Evolutionary conservation across 352 stramenopile genomes (phyloP).

Genomic region (Paralagenidium karlingii): DNA sequence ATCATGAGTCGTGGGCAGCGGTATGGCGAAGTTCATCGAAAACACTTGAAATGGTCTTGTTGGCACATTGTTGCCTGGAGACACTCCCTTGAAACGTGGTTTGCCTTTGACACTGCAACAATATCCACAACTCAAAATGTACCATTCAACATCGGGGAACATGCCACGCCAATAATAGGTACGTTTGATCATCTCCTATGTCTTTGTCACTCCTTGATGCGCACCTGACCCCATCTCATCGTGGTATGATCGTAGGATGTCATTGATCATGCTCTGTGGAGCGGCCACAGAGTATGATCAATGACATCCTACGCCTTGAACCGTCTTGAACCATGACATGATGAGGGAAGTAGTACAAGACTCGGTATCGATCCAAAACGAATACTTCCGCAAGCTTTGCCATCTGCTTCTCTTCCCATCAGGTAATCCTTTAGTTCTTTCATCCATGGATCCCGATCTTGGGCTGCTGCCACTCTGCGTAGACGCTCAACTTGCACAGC

Average conservation of each 20-base stretch:
- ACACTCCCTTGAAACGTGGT: conserved; percentile 2
- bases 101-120: conserved; percentile 5
- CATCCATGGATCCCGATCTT: too few species aligned
- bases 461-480: neutral
- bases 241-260: too few species aligned
- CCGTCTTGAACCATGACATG: too few species aligned
- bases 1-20: conserved; percentile 7
- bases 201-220: conserved; percentile 4
- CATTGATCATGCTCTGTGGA: too few species aligned
- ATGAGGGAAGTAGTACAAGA: too few species aligned
- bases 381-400: too few species aligned
- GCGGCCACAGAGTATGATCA: too few species aligned
- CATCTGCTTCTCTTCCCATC: too few species aligned
- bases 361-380: too few species aligned
- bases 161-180: conserved; percentile 4
- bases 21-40: conserved; percentile 15
- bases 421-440: too few species aligned
- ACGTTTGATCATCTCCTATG: neutral
- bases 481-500: neutral
- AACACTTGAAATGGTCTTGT: conserved; percentile 12
- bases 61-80: conserved; percentile 7
- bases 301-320: too few species aligned
- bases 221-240: too few species aligned
- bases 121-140: conserved; percentile 3
- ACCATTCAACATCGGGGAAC: conserved; percentile 1